Evolutionary conservation across 768 basidiomycete species (phyloP), one percentile per base, ranked within the genome.

Genomic region (Paxillus ammoniavirescens): DNA sequence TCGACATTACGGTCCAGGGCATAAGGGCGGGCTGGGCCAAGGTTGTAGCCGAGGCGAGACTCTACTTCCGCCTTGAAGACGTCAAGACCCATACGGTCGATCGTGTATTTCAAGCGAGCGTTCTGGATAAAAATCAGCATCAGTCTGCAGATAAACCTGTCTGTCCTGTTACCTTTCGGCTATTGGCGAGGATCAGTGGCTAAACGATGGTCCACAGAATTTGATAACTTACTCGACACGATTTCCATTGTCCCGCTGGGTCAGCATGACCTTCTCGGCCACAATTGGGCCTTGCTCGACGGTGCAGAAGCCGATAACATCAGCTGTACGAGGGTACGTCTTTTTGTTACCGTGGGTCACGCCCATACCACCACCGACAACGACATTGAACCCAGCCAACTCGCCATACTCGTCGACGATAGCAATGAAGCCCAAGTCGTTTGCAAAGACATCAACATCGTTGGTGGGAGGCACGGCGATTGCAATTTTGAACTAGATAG

Each of bases 261-360:
- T 87, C 44, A 97, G 72, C 87, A 99, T 88, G 63, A 99, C 82
- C 67, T 89, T 88, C 76, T 99, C 95, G 8, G 94, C 94, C 4
- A 96, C 87, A 54, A 82, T 75, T 62, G 81, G 80, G 49, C 91
- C 94, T 66, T 98, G 87, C 49, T 94, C 92, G 5, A 82, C 74
- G 1, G 89, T 91, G 64, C 93, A 93, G 79, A 98, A 99, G 47
- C 97, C 97, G 56, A 99, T 82, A 44, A 97, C 73, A 63, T 87
- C 87, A 28, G 83, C 93, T 42, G 86, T 71, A 49, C 97, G 87
- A 43, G 97, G 97, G 69, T 98, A 98, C 0, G 97, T 99, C 78
- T 97, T 95, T 78, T 98, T 98, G 80, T 93, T 96, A 33, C 93
- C 93, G 63, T 98, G 96, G 1, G 97, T 98, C 42, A 98, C 97